Percentiles rank a stretch among this genome's conserved stretches.
These are phyloP conservation scores for Rhodotorula kratochvilovae DNA, from an alignment of 768 basidiomycete species.

Conservation along the genomic window DNA sequence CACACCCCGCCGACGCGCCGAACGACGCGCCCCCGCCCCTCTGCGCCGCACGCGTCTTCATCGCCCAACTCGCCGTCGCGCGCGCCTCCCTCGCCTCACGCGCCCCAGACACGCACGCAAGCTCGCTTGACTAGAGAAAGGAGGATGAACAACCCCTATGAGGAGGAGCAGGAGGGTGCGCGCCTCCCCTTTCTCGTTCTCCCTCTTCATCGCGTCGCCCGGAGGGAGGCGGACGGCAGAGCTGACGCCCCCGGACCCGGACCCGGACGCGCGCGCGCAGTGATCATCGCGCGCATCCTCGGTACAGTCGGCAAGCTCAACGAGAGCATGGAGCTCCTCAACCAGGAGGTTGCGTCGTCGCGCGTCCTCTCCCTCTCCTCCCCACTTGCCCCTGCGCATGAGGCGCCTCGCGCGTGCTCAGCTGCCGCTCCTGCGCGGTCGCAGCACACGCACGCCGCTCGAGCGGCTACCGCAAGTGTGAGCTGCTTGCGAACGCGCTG, in stretches of 20 bases:
- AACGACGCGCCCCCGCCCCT: too few species aligned
- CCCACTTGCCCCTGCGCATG: not conserved
- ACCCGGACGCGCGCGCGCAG: not conserved
- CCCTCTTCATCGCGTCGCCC: not conserved
- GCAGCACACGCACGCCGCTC: too few species aligned
- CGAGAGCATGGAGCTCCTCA: slow-evolving; percentile 41
- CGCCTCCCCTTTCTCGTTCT: not conserved
- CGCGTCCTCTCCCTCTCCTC: not conserved
- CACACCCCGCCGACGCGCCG: too few species aligned
- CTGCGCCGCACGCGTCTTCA: too few species aligned
- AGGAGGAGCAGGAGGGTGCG: slow-evolving; percentile 36
- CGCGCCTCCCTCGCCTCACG: too few species aligned
- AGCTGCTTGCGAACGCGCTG: too few species aligned
- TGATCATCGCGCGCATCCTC: slow-evolving; percentile 33
- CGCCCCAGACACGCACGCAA: too few species aligned
- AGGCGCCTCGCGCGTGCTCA: not conserved
- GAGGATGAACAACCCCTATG: slow-evolving; percentile 40
- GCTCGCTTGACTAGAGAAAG: too few species aligned
- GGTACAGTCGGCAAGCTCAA: slow-evolving; percentile 42
- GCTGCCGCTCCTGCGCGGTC: not conserved
- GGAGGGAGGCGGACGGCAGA: too few species aligned
- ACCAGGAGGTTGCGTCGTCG: slow-evolving; percentile 34
- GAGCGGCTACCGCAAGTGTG: too few species aligned
- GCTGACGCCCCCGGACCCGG: too few species aligned
- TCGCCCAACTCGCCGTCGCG: too few species aligned